Conservation (phyloP, 768 basidiomycete genomes). For the Mycena olivaceomarginata region DNA sequence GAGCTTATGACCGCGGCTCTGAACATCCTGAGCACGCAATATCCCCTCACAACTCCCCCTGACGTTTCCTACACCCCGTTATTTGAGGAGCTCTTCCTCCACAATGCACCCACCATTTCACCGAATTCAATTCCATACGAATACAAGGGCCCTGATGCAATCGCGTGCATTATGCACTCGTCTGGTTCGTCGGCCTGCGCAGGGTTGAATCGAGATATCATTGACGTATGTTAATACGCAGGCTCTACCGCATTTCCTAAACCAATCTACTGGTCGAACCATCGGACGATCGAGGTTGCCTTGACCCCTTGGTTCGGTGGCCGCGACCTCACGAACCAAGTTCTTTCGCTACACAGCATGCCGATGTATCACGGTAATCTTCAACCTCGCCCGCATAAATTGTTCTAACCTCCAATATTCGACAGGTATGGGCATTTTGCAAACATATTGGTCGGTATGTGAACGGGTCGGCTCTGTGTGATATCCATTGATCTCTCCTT, state of each 20-base stretch:
- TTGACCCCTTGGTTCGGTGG: slow-evolving; percentile 48
- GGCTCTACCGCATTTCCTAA: slow-evolving; percentile 54
- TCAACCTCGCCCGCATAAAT: neutral
- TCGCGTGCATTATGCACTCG: slow-evolving; percentile 54
- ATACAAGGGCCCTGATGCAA: slow-evolving; percentile 29
- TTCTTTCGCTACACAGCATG: slow-evolving; percentile 51
- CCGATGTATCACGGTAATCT: slow-evolving; percentile 54
- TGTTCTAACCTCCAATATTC: slow-evolving; percentile 31
- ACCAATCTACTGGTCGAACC: slow-evolving; percentile 46
- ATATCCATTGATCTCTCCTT: slow-evolving; percentile 17
- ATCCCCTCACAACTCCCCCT: slow-evolving; percentile 25
- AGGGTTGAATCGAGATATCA: neutral
- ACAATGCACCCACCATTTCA: neutral
- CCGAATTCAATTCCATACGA: slow-evolving; percentile 37
- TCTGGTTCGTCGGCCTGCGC: slow-evolving; percentile 47
- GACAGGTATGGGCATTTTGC: slow-evolving; percentile 8
- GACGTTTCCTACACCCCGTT: slow-evolving; percentile 44
- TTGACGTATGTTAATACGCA: slow-evolving; percentile 15
- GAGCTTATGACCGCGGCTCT: slow-evolving; percentile 45
- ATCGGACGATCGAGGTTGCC: slow-evolving; percentile 35
- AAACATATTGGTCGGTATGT: slow-evolving; percentile 10
- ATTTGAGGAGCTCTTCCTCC: slow-evolving; percentile 47
- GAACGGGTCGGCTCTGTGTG: slow-evolving; percentile 45
- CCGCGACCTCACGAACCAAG: slow-evolving; percentile 47
- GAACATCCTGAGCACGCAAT: slow-evolving; percentile 36